Conservation (phyloP, 768 basidiomycete genomes). For the Agrocybe praecox region DNA sequence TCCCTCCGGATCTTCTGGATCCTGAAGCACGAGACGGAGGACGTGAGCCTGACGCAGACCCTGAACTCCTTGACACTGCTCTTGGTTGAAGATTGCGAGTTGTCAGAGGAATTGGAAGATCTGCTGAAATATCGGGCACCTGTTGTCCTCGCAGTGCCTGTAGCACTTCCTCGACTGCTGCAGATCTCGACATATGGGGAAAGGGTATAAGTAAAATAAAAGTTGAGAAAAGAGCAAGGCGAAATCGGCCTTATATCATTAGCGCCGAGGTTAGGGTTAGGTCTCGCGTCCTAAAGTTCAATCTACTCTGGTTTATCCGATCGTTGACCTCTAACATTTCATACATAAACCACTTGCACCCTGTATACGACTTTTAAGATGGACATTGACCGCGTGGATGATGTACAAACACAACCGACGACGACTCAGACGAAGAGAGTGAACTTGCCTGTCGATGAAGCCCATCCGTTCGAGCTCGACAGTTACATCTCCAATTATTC, state of each 20-base stretch:
- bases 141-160: background rate
- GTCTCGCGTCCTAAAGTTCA: background rate
- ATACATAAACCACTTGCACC: no score
- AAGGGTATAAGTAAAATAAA: background rate
- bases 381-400: conserved; percentile 44
- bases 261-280: background rate
- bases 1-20: no score
- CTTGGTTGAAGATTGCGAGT: conserved; percentile 22
- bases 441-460: conserved; percentile 64
- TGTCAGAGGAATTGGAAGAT: conserved; percentile 26
- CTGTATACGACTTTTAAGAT: conserved; percentile 65
- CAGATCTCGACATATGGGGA: background rate
- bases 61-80: conserved; percentile 18
- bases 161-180: background rate
- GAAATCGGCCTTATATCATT: background rate
- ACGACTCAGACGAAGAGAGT: conserved; percentile 23
- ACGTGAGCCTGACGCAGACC: conserved; percentile 9
- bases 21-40: conserved; percentile 5
- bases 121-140: conserved; percentile 10
- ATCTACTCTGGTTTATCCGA: no score
- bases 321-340: no score
- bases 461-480: conserved; percentile 89
- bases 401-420: conserved; percentile 26
- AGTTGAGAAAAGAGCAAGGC: background rate
- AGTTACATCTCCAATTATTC: conserved; percentile 75